phyloP scores from a whole-genome alignment of 164 flowering plant species.

The Liquidambar formosana region DNA sequence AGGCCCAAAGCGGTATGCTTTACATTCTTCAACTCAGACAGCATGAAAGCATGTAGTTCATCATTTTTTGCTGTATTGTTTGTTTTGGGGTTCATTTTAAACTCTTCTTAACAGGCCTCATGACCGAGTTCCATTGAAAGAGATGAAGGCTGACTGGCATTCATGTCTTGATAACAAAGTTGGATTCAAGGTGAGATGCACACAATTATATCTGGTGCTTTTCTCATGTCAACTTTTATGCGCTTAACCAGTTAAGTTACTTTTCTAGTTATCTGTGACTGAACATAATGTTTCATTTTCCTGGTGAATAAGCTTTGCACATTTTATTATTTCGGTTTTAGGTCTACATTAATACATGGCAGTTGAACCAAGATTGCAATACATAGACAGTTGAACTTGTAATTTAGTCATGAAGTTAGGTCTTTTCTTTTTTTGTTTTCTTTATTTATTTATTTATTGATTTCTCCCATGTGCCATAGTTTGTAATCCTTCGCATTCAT shows the following conservation, averaged over 20 bases:
- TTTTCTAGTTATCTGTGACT: neutral
- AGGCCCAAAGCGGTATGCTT: conserved; percentile 80
- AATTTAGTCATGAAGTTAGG: neutral
- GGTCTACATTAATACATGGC: too few species aligned
- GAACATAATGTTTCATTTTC: too few species aligned
- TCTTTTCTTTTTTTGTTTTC: neutral
- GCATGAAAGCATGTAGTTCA: neutral
- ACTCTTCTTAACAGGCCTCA: conserved; percentile 59
- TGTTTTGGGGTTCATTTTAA: neutral
- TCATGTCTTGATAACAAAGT: conserved; percentile 82
- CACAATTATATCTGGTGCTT: neutral
- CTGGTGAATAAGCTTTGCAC: too few species aligned
- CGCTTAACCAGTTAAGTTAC: too few species aligned
- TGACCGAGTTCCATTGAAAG: conserved; percentile 83
- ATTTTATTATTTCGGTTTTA: too few species aligned
- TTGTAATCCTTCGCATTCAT: neutral
- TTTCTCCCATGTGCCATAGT: neutral
- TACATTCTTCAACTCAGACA: neutral
- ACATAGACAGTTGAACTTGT: neutral
- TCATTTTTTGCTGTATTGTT: neutral
- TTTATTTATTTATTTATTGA: neutral
- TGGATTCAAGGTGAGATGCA: conserved; percentile 76
- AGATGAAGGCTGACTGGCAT: conserved; percentile 93
- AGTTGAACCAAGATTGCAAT: too few species aligned
- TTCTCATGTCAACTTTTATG: neutral